phyloP scores from a whole-genome alignment of 306 rosid genomes.

The Cucumis cinereus region DNA sequence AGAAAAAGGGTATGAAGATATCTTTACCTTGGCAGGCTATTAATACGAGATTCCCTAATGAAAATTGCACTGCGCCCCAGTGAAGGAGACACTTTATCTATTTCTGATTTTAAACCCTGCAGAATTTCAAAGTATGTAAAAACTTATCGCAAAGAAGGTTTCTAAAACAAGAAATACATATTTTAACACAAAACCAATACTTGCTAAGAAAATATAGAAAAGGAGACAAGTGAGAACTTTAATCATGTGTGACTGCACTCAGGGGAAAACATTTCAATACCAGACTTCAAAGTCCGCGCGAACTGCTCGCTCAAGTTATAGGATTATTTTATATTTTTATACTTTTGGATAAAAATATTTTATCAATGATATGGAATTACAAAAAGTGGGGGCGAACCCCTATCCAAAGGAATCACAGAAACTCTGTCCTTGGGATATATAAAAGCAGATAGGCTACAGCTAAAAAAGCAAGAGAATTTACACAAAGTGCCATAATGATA shows the following conservation, averaged over 20 bases:
- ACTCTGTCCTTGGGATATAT: background rate
- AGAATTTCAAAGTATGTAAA: slow-evolving; percentile 6
- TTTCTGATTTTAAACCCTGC: slow-evolving; percentile 90
- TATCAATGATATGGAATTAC: background rate
- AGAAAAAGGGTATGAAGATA: background rate
- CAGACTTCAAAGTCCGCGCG: background rate
- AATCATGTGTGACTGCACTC: background rate
- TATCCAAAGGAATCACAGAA: background rate
- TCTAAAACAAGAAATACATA: background rate
- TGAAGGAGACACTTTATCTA: slow-evolving; percentile 81
- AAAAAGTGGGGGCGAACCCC: background rate
- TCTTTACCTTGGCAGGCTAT: slow-evolving; percentile 78
- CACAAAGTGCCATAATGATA: background rate
- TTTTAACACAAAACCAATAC: background rate
- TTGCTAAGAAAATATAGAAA: background rate
- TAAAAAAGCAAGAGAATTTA: background rate
- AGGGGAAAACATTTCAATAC: background rate
- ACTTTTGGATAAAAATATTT: background rate
- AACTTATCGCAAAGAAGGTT: background rate
- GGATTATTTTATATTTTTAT: background rate
- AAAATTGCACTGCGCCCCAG: slow-evolving; percentile 87
- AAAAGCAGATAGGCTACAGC: background rate
- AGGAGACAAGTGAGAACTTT: background rate
- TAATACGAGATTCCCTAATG: slow-evolving; percentile 79
- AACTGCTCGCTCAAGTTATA: background rate